A percentile compares a stretch with the other conserved stretches of the same genome.
These are phyloP conservation scores for Eucalyptus polyanthemos DNA, from an alignment of 345 rosid species.

Conservation along the genomic window DNA sequence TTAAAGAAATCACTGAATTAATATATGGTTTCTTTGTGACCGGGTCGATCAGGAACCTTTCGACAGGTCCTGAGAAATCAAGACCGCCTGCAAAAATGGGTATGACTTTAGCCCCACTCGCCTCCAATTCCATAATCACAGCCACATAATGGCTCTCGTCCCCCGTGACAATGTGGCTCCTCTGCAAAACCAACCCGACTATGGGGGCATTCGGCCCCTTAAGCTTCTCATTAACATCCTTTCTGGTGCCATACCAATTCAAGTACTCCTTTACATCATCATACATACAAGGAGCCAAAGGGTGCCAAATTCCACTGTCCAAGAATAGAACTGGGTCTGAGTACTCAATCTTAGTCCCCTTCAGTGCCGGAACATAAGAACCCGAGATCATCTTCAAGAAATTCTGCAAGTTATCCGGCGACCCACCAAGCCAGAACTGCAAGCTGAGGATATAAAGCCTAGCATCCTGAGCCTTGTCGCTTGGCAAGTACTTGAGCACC, in stretches of 20 bases:
- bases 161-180: constrained; percentile 98
- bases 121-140: constrained; percentile 97
- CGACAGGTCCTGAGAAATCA: constrained; percentile 91
- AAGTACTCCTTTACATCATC: constrained; percentile 93
- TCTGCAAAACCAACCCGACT: constrained; percentile 74
- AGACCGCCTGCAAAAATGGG: constrained; percentile 94
- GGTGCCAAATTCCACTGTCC: constrained; percentile 96
- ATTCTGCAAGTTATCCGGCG: constrained; percentile 89
- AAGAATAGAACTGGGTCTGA: constrained; percentile 88
- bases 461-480: constrained; percentile 98
- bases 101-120: constrained; percentile 92
- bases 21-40: constrained; percentile 54
- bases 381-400: constrained; percentile 93
- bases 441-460: constrained; percentile 92
- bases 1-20: constrained; percentile 68
- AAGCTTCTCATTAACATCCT: constrained; percentile 64
- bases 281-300: constrained; percentile 88
- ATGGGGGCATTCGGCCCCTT: constrained; percentile 61
- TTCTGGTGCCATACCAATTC: constrained; percentile 91
- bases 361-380: constrained; percentile 80
- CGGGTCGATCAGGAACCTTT: constrained; percentile 64
- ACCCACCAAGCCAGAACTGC: constrained; percentile 99
- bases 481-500: constrained; percentile 93
- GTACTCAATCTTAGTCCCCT: constrained; percentile 60
- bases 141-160: constrained; percentile 96